A percentile compares a stretch with the other conserved stretches of the same genome.
Evolutionary conservation across 2,329 filamentous ascomycete genomes (phyloP).

Genomic region (Fragosphaeria purpurea): DNA sequence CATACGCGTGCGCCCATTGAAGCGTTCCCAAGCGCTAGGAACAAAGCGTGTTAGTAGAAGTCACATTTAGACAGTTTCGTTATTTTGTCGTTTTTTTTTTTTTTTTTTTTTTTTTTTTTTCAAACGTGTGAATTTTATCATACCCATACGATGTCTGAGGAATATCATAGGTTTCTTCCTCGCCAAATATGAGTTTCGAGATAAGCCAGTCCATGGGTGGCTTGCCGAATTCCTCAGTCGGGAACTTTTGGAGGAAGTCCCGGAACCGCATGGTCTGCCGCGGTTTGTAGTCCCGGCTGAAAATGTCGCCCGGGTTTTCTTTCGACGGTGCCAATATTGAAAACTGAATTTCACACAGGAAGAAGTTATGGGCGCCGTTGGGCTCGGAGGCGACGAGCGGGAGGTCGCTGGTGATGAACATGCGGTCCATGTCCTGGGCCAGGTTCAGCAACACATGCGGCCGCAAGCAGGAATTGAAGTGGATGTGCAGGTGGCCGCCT

Average conservation of each 20-base stretch:
- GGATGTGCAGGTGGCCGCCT: conserved; percentile 62
- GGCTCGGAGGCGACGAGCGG: conserved; percentile 30
- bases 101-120: too few species aligned
- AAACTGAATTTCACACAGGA: conserved; percentile 52
- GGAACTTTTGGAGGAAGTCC: conserved; percentile 30
- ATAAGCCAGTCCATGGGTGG: conserved; percentile 44
- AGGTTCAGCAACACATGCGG: conserved; percentile 48
- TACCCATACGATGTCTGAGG: conserved; percentile 45
- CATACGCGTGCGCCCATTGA: conserved; percentile 59
- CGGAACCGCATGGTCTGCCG: conserved; percentile 32
- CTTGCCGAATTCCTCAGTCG: conserved; percentile 15
- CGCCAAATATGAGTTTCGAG: conserved; percentile 51
- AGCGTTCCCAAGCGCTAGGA: conserved; percentile 46
- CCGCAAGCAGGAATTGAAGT: conserved; percentile 65
- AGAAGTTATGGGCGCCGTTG: conserved; percentile 30
- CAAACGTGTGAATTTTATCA: conserved; percentile 13
- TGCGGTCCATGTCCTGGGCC: conserved; percentile 46
- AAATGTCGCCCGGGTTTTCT: conserved; percentile 32
- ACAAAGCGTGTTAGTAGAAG: too few species aligned
- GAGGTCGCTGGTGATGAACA: conserved; percentile 58
- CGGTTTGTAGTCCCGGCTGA: conserved; percentile 34
- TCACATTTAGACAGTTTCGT: too few species aligned
- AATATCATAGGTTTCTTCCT: conserved; percentile 47
- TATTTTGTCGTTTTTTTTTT: too few species aligned
- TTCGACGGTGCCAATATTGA: conserved; percentile 33